Percentiles rank a stretch among this genome's conserved stretches.
Evolutionary conservation across 306 rosid species (phyloP).

Genomic region (Vicia sativa): DNA sequence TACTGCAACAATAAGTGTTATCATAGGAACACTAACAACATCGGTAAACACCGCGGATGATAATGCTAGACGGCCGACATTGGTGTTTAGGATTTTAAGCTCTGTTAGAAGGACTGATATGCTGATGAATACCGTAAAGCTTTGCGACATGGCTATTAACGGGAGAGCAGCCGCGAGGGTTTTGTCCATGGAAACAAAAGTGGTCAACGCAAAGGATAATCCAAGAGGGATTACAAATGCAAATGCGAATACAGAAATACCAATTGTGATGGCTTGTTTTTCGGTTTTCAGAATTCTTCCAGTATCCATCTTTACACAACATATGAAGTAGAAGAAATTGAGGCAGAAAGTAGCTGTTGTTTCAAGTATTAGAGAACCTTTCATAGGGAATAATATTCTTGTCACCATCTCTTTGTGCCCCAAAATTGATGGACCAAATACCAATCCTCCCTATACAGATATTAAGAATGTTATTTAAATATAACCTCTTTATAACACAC

Average conservation of each 20-base stretch:
- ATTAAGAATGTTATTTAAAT: background rate
- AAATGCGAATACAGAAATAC: constrained; percentile 39
- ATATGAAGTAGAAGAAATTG: constrained; percentile 54
- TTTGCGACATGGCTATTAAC: constrained; percentile 42
- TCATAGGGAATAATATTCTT: constrained; percentile 44
- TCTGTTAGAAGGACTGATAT: constrained; percentile 51
- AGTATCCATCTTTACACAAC: constrained; percentile 53
- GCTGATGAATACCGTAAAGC: constrained; percentile 49
- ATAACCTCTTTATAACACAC: background rate
- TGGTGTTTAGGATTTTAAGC: constrained; percentile 61
- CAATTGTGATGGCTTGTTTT: constrained; percentile 45
- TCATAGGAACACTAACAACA: constrained; percentile 27
- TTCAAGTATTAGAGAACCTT: constrained; percentile 45
- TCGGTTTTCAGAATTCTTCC: constrained; percentile 44
- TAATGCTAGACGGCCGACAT: constrained; percentile 61
- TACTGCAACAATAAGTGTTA: constrained; percentile 13
- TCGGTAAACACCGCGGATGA: constrained; percentile 51
- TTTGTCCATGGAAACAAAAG: constrained; percentile 27
- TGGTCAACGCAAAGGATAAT: background rate
- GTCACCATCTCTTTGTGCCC: constrained; percentile 41
- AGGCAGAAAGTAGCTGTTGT: constrained; percentile 49
- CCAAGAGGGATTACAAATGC: constrained; percentile 36
- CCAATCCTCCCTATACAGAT: constrained; percentile 47
- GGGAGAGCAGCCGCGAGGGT: constrained; percentile 36
- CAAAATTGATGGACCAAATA: constrained; percentile 64